Evolutionary conservation across 129 eudicot species (phyloP), one percentile per base, ranked within the genome.

Genomic region (Scalesia atractyloides): DNA sequence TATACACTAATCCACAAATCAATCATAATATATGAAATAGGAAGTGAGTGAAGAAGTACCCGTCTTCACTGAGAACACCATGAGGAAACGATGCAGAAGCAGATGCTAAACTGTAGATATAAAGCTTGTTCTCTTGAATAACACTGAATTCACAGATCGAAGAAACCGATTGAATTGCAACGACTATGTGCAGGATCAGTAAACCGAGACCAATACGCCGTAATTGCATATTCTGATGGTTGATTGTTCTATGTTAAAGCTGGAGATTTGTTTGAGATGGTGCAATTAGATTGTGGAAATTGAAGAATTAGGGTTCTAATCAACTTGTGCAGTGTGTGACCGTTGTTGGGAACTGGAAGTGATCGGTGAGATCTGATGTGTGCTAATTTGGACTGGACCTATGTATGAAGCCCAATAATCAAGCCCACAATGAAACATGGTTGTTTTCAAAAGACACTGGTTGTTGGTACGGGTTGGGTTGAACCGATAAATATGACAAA

Each of bases 31-130:
- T 57, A 57, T 57, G 34, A 7, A 22, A 57, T 9, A 57, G 64
- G 36, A 7, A 57, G 64, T n/a, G 64, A 7, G 14, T 6, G 36
- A 57, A 13, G 1, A 22, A 20, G 64, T 86, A 88, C 96, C 96
- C 96, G 62, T 88, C 91, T 81, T 88, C 96, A 72, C 96, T 86
- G 76, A 76, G 86, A 34, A 74, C 83, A 30, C 96, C 96, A 53
- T 88, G 91, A 9, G 96, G 91, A 66, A 72, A 86, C 6, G 68
- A 56, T 13, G 76, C 19, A 37, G 51, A 30, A 36, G 87, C 83
- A 19, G 88, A 72, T 14, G 84, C 79, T 70, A 86, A 79, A 72
- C 75, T 81, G 79, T 83, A 88, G 69, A 64, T 53, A 66, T 88
- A 88, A 14, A 83, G 83, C 79, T 81, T 88, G 64, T 83, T 81